A percentile compares a stretch with the other conserved stretches of the same genome.
These are phyloP conservation scores for Cryphonectria parasitica DNA, from an alignment of 2,329 filamentous ascomycete genomes.

Conservation along the genomic window DNA sequence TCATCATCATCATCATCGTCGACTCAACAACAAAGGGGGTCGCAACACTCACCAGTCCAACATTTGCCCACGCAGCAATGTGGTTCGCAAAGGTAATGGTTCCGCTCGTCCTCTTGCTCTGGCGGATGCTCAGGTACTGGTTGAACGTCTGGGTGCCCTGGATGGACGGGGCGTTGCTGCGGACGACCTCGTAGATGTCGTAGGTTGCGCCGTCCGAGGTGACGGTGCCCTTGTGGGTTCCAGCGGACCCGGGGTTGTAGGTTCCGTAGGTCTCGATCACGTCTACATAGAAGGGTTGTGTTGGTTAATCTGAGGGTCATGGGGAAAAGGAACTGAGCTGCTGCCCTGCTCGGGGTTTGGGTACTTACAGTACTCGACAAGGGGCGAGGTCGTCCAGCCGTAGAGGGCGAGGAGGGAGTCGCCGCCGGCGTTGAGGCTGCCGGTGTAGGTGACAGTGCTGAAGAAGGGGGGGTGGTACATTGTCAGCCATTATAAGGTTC, in stretches of 20 bases:
- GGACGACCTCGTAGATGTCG: conserved; percentile 32
- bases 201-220: conserved; percentile 32
- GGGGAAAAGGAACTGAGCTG: neutral
- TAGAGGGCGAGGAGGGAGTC: conserved; percentile 21
- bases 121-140: conserved; percentile 50
- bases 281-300: neutral
- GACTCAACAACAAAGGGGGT: neutral
- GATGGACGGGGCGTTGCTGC: conserved; percentile 42
- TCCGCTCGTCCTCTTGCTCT: conserved; percentile 47
- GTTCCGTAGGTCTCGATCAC: conserved; percentile 35
- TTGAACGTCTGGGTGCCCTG: conserved; percentile 47
- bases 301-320: neutral
- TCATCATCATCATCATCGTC: neutral
- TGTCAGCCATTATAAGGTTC: neutral
- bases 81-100: conserved; percentile 50
- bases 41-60: conserved; percentile 37
- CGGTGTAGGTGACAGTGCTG: conserved; percentile 16
- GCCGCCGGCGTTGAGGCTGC: conserved; percentile 11
- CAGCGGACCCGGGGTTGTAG: conserved; percentile 30
- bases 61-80: conserved; percentile 50
- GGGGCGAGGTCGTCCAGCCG: conserved; percentile 16
- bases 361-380: conserved; percentile 7
- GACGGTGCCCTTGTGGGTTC: conserved; percentile 29
- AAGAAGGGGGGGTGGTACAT: neutral
- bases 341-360: no score